These are phyloP conservation scores for Pythium oligandrum DNA, from an alignment of 352 stramenopile species.

Conservation along the genomic window DNA sequence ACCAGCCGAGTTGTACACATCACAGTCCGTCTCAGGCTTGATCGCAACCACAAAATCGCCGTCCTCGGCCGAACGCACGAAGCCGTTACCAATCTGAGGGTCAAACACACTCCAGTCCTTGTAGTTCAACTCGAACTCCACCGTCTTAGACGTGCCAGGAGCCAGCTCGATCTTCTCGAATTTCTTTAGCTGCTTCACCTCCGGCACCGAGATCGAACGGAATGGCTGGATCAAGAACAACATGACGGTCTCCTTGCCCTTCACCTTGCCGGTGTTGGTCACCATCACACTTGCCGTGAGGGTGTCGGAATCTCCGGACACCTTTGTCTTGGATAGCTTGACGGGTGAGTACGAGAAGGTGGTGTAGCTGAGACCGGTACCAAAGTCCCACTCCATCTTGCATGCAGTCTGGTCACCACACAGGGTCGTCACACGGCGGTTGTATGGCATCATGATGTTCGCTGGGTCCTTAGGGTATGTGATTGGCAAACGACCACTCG, in stretches of 20 bases:
- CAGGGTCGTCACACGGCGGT: conserved; percentile 25
- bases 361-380: conserved; percentile 64
- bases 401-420: conserved; percentile 39
- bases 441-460: conserved; percentile 29
- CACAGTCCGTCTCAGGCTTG: conserved; percentile 37
- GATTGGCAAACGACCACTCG: conserved; percentile 68
- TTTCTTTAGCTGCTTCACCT: conserved; percentile 78
- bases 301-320: conserved; percentile 19
- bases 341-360: conserved; percentile 52
- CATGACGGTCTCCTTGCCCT: conserved; percentile 72
- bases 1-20: conserved; percentile 21
- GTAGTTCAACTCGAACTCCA: conserved; percentile 32
- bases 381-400: conserved; percentile 66
- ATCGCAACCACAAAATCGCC: conserved; percentile 41
- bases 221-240: conserved; percentile 72
- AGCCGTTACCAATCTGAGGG: conserved; percentile 42
- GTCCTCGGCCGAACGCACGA: conserved; percentile 29
- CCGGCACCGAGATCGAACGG: conserved; percentile 53
- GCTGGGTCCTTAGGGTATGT: conserved; percentile 57
- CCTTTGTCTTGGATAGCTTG: conserved; percentile 29
- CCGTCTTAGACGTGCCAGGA: conserved; percentile 32
- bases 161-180: conserved; percentile 70
- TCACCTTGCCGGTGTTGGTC: conserved; percentile 50
- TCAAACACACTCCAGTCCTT: conserved; percentile 38
- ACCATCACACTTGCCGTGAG: conserved; percentile 56